A percentile compares a stretch with the other conserved stretches of the same genome.
These are phyloP conservation scores for Skeletonema grethae DNA, from an alignment of 108 stramenopile species.

Conservation along the genomic window DNA sequence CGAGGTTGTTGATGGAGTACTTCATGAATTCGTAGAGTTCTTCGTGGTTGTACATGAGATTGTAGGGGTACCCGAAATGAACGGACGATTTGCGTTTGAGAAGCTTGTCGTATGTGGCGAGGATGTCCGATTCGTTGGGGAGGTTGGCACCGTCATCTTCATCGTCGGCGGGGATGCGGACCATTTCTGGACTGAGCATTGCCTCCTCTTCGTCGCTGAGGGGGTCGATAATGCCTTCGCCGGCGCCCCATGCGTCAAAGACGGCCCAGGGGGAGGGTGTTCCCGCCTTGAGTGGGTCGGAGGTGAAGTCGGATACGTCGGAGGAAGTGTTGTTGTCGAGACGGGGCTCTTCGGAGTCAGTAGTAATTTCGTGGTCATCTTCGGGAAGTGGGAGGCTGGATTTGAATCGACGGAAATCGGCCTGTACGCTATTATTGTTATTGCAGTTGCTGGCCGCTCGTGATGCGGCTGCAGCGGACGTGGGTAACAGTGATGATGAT, in stretches of 20 bases:
- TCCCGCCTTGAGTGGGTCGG: slow-evolving; percentile 60
- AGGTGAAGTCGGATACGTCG: slow-evolving; percentile 49
- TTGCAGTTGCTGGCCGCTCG: background rate
- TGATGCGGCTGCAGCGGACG: background rate
- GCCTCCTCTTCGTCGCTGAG: slow-evolving; percentile 49
- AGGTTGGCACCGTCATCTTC: slow-evolving; percentile 21
- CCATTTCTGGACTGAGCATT: slow-evolving; percentile 54
- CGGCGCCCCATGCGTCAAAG: slow-evolving; percentile 92
- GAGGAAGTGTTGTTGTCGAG: slow-evolving; percentile 50
- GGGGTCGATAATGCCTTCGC: slow-evolving; percentile 51
- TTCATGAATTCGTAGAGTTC: slow-evolving; percentile 87
- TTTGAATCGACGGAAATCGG: slow-evolving; percentile 20
- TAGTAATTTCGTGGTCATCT: slow-evolving; percentile 7
- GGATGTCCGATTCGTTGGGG: slow-evolving; percentile 72
- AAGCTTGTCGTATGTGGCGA: slow-evolving; percentile 71
- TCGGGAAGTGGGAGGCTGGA: slow-evolving; percentile 32
- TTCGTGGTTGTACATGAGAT: slow-evolving; percentile 88
- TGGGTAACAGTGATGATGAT: background rate
- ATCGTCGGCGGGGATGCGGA: slow-evolving; percentile 70
- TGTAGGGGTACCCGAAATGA: slow-evolving; percentile 90
- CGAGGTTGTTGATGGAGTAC: slow-evolving; percentile 90
- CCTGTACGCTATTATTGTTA: background rate
- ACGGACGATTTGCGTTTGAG: slow-evolving; percentile 69
- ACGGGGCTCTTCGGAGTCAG: slow-evolving; percentile 16
- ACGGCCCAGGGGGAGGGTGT: slow-evolving; percentile 91